Conservation (phyloP, 2,329 filamentous ascomycete genomes). For the Hymenoscyphus repandus region DNA sequence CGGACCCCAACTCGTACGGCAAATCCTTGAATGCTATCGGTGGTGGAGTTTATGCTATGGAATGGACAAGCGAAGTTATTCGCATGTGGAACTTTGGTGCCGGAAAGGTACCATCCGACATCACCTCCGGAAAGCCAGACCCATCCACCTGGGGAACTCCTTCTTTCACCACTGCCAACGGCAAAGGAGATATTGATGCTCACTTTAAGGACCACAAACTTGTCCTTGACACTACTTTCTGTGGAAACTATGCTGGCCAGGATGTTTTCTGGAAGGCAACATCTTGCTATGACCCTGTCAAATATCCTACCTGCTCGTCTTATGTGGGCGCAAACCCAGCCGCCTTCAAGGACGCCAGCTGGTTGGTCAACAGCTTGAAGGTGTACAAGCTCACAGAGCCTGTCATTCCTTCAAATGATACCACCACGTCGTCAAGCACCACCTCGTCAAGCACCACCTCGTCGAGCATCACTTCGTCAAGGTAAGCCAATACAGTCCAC, state of each 20-base stretch:
- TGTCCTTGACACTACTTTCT: conserved; percentile 71
- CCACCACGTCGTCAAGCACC: neutral
- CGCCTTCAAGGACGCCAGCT: conserved; percentile 22
- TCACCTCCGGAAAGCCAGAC: conserved; percentile 49
- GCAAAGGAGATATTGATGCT: conserved; percentile 57
- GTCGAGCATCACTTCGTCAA: neutral
- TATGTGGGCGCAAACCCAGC: conserved; percentile 26
- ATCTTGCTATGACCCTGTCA: conserved; percentile 39
- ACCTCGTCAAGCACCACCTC: neutral
- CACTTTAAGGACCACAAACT: conserved; percentile 67
- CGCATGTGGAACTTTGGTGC: conserved; percentile 73
- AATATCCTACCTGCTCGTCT: conserved; percentile 19
- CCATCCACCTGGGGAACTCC: conserved; percentile 64
- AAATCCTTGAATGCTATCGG: conserved; percentile 59
- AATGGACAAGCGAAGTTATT: conserved; percentile 64
- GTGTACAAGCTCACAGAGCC: conserved; percentile 17
- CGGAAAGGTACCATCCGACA: conserved; percentile 57
- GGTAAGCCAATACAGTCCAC: neutral
- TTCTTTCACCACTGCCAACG: conserved; percentile 55
- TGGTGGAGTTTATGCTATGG: conserved; percentile 63
- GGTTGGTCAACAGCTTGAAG: conserved; percentile 26
- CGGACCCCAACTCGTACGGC: conserved; percentile 41
- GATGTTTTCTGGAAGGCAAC: conserved; percentile 48
- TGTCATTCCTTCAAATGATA: neutral
- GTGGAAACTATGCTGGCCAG: conserved; percentile 53